phyloP scores from a whole-genome alignment of 2,329 filamentous ascomycete species.

The Aureobasidium sp. region DNA sequence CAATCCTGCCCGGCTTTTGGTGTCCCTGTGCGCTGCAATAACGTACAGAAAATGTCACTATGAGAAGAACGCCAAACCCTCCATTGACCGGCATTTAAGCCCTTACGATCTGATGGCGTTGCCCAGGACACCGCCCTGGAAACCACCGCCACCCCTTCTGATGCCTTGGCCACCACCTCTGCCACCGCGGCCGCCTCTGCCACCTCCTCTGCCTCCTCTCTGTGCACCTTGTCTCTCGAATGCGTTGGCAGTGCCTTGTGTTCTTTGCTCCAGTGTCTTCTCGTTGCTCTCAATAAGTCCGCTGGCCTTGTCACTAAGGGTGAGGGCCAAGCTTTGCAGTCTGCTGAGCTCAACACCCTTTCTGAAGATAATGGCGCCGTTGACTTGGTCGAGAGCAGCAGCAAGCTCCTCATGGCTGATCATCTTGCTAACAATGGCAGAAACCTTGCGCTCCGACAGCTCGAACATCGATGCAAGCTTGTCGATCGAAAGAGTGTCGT shows the following conservation, averaged over 20 bases:
- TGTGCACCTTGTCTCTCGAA: constrained; percentile 87
- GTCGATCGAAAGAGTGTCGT: constrained; percentile 84
- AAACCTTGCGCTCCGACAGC: constrained; percentile 78
- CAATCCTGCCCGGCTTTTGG: constrained; percentile 4
- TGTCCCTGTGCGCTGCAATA: neutral
- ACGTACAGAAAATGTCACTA: constrained; percentile 8
- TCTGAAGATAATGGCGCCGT: constrained; percentile 94
- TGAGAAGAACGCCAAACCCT: constrained; percentile 9
- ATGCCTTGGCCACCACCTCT: constrained; percentile 50
- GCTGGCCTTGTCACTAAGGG: constrained; percentile 91
- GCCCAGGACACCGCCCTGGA: constrained; percentile 72
- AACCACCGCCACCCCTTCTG: constrained; percentile 70
- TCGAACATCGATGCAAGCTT: constrained; percentile 94
- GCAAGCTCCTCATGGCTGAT: constrained; percentile 98
- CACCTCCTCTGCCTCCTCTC: constrained; percentile 55
- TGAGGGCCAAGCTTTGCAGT: constrained; percentile 88
- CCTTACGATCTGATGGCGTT: constrained; percentile 40
- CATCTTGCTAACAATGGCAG: constrained; percentile 97
- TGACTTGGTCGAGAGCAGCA: constrained; percentile 95
- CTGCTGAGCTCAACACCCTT: constrained; percentile 98
- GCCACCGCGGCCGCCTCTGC: constrained; percentile 51
- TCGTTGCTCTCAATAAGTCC: constrained; percentile 95
- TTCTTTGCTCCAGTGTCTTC: constrained; percentile 91
- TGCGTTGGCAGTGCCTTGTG: constrained; percentile 88
- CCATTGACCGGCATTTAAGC: neutral